Evolutionary conservation across 108 stramenopile genomes (phyloP).

Genomic region (Parietichytrium sp.): DNA sequence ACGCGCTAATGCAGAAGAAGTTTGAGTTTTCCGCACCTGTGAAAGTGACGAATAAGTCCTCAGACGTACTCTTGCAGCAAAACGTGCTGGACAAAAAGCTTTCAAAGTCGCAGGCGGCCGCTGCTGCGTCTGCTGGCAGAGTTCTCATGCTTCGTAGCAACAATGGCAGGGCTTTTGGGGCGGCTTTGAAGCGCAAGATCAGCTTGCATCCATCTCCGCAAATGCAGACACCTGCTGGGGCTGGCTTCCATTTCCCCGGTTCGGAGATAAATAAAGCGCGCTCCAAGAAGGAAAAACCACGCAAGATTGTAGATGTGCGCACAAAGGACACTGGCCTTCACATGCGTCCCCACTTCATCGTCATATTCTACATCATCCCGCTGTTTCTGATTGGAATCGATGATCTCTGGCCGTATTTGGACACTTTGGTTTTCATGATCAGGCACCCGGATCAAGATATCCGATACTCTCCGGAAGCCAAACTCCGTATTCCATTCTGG

Average conservation of each 20-base stretch:
- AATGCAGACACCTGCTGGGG: too few relatives aligned
- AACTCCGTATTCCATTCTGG: neutral
- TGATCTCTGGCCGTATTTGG: neutral
- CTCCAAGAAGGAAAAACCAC: too few relatives aligned
- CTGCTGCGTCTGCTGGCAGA: slow-evolving; percentile 16
- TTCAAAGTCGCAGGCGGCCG: neutral
- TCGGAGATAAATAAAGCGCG: too few relatives aligned
- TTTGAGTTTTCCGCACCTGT: neutral
- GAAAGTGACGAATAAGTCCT: neutral
- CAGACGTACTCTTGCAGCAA: neutral
- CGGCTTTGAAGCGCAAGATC: slow-evolving; percentile 10
- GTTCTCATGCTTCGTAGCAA: neutral
- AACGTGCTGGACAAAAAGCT: neutral
- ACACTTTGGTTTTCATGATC: neutral
- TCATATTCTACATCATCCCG: neutral
- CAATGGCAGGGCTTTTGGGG: slow-evolving; percentile 5
- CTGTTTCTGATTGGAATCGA: neutral
- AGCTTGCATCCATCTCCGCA: too few relatives aligned
- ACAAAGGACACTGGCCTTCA: neutral
- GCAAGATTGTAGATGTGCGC: too few relatives aligned
- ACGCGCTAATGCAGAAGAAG: too few relatives aligned
- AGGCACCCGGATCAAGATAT: neutral
- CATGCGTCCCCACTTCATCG: slow-evolving; percentile 10
- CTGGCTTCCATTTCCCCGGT: too few relatives aligned
- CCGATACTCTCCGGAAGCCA: neutral